Percentiles rank a stretch among this genome's conserved stretches.
Conservation (phyloP, 2,329 filamentous ascomycete species). For the Hymenoscyphus fraxineus region DNA sequence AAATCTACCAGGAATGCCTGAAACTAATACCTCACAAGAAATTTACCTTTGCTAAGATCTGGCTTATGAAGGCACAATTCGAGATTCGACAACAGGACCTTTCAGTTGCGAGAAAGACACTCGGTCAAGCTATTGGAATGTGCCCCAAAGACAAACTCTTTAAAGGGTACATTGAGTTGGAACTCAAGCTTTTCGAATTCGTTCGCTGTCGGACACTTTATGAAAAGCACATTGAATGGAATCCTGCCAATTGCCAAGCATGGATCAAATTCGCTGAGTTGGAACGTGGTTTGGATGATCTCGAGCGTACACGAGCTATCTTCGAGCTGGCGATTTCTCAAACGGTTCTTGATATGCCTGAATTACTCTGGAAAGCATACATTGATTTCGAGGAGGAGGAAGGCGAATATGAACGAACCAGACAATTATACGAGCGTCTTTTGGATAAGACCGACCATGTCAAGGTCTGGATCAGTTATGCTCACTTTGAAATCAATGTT, state of each 20-base stretch:
- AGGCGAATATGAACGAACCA: constrained; percentile 79
- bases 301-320: constrained; percentile 82
- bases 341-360: constrained; percentile 88
- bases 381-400: constrained; percentile 98
- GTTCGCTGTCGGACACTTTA: constrained; percentile 85
- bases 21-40: constrained; percentile 89
- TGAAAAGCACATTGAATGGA: constrained; percentile 91
- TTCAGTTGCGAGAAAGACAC: constrained; percentile 75
- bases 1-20: constrained; percentile 88
- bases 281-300: constrained; percentile 84
- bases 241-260: constrained; percentile 81
- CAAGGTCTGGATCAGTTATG: constrained; percentile 98
- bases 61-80: constrained; percentile 90
- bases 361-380: constrained; percentile 95
- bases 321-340: constrained; percentile 88
- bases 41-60: constrained; percentile 96
- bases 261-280: constrained; percentile 97
- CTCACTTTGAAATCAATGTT: constrained; percentile 96
- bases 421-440: constrained; percentile 82
- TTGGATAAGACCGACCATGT: constrained; percentile 95
- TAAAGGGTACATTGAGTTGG: constrained; percentile 87
- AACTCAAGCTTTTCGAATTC: constrained; percentile 93
- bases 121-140: constrained; percentile 87
- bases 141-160: constrained; percentile 96
- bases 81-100: constrained; percentile 85